phyloP scores from a whole-genome alignment of 2,329 filamentous ascomycete genomes.

The Aspergillus sp. region DNA sequence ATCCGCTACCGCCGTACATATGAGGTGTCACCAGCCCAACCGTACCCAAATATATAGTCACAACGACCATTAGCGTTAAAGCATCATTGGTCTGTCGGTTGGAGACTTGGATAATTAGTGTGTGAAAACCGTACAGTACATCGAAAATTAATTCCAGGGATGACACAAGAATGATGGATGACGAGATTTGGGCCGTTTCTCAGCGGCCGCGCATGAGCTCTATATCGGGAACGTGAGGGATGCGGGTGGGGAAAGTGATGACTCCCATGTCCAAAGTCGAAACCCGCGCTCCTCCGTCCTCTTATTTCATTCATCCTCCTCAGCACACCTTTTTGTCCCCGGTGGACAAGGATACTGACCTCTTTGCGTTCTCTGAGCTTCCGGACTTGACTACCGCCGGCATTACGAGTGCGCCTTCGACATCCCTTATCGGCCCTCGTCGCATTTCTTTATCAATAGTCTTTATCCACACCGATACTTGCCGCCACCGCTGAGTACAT shows the following conservation, averaged over 20 bases:
- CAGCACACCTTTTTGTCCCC: conserved; percentile 11
- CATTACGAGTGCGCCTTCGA: neutral
- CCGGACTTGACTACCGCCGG: neutral
- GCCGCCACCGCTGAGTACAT: conserved; percentile 12
- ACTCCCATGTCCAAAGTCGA: neutral
- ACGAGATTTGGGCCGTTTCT: neutral
- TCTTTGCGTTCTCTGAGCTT: neutral
- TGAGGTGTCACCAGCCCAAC: conserved; percentile 4
- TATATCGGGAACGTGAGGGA: conserved; percentile 1
- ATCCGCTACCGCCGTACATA: neutral
- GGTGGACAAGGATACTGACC: conserved; percentile 4
- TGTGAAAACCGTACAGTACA: too few species aligned
- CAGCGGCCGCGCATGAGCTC: neutral
- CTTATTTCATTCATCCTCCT: conserved; percentile 9
- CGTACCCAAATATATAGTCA: neutral
- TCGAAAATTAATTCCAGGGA: neutral
- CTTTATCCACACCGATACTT: neutral
- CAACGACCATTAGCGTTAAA: neutral
- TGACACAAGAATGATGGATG: conserved; percentile 3
- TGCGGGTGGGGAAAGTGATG: conserved; percentile 5
- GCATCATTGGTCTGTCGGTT: neutral
- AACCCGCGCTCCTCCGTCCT: neutral
- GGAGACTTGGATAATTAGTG: neutral
- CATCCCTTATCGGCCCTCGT: neutral
- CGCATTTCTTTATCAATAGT: neutral